phyloP scores from a whole-genome alignment of 129 eudicot species.

The Lonicera japonica region DNA sequence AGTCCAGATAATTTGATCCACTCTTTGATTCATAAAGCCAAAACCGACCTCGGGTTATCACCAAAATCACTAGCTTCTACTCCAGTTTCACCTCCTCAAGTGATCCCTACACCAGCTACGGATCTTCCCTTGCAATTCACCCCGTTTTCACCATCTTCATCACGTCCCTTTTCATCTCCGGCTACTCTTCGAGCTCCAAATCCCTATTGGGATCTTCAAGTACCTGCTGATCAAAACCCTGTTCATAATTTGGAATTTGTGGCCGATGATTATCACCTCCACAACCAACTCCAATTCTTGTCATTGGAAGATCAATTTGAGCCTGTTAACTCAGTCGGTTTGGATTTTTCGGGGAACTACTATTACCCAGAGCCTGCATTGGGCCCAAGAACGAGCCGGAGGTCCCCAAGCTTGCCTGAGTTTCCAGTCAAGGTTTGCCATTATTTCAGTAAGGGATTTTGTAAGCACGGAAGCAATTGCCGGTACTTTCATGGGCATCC shows the following conservation, averaged over 20 bases:
- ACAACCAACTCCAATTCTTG: constrained; percentile 39
- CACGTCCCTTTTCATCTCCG: constrained; percentile 28
- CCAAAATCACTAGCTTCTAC: constrained; percentile 24
- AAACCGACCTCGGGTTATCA: constrained; percentile 25
- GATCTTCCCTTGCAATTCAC: constrained; percentile 38
- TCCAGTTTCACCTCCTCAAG: constrained; percentile 30
- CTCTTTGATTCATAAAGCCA: constrained; percentile 29
- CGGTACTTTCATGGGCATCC: constrained; percentile 43
- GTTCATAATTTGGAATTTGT: constrained; percentile 34
- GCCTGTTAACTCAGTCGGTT: constrained; percentile 11
- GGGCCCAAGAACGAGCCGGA: constrained; percentile 46
- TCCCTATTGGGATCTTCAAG: constrained; percentile 33
- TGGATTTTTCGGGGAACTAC: constrained; percentile 31
- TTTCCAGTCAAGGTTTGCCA: constrained; percentile 58
- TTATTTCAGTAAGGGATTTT: constrained; percentile 50
- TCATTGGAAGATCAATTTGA: constrained; percentile 47
- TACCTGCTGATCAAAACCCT: constrained; percentile 8
- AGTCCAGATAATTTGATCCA: constrained; percentile 46
- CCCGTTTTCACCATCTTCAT: constrained; percentile 28
- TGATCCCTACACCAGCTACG: constrained; percentile 10
- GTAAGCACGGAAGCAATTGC: constrained; percentile 56
- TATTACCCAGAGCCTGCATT: constrained; percentile 34
- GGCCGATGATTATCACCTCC: constrained; percentile 41
- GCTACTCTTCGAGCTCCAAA: constrained; percentile 25
- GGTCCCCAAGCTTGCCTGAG: constrained; percentile 51